Evolutionary conservation across 2,329 filamentous ascomycete genomes (phyloP), one percentile per base, ranked within the genome.

Genomic region (Claviceps sp.): DNA sequence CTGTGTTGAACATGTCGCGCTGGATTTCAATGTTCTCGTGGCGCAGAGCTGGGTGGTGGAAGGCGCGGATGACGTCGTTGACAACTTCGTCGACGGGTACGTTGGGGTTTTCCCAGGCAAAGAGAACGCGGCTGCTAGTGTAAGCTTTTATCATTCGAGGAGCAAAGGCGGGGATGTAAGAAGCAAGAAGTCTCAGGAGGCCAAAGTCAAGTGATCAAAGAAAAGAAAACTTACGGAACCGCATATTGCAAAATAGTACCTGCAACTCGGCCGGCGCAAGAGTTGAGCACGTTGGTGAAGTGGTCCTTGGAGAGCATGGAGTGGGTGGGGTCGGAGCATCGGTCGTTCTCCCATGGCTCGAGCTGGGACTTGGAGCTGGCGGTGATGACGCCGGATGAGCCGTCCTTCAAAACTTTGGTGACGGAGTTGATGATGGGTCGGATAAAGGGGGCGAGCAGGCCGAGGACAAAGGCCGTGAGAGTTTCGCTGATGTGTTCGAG

Each of bases 401-500:
- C 91, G 24, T 84, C 78, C 70, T 97, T 95, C 26, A 98, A 75
- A 37, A 82, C 80, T 62, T 90, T 83, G 22, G 88, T 91, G 5
- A 91, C 88, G 50, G 86, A 81, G 50, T 84, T 85, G 67, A 98
- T 96, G 63, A 98, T 85, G 11, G 93, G 93, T 52, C 89, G 82
- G 55, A 98, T 79, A 66, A 94, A 97, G 0, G 93, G 93, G 0
- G 93, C 88, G 18, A 98, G 76, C 1, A 98, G 78, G 5, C 89
- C 90, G 55, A 98, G 78, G 49, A 98, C 81, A 64, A 97, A 97
- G 6, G 95, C 77, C 0, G 91, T 95, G 42, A 98, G 74, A 1
- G 86, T 91, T 70, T 98, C 93, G 52, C 86, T 88, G 61, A 98
- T 95, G 60, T 88, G 91, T 57, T 97, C 91, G 22, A 97, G 81